Evolutionary conservation across 2,329 filamentous ascomycete genomes (phyloP), one percentile per base, ranked within the genome.

Genomic region (Colletotrichum spinosum): DNA sequence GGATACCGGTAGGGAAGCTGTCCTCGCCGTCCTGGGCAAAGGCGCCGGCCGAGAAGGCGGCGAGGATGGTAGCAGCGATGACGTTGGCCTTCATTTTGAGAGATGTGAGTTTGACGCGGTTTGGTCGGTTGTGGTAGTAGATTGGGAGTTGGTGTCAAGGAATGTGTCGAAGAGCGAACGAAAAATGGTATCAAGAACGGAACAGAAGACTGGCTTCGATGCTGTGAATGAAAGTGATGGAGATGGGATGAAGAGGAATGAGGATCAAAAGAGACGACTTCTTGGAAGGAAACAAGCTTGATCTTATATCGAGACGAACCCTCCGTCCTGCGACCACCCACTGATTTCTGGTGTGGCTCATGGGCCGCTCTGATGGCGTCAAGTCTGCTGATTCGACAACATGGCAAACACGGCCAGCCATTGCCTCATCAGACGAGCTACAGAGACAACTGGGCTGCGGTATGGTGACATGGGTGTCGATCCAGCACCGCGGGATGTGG

Each of bases 151-250:
- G 42, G 42, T 25, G 42, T 15, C 5, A 45, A 57, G 13, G 46
- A 39, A 15, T 35, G 37, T n/a, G 41, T 65, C n/a, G 46, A 61
- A 39, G 41, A 63, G 49, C 15, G 63, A 66, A 53, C 13, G 48
- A 39, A 62, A 38, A 48, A 33, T 46, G 53, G 15, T 45, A 39
- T 66, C 53, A 49, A 63, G 63, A 63, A 66, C 42, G 53, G 33
- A 63, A 66, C n/a, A 52, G 63, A 66, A 66, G 63, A 63, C 63
- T 66, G 48, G 58, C 63, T 66, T 66, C 63, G 42, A 38, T 55
- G 55, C 55, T 58, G 42, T 52, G 48, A 63, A 66, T 63, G 63
- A 57, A 63, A 57, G 62, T 49, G 37, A 63, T 63, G 58, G 38
- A 56, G 46, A 60, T 55, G 50, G n/a, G 17, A 42, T 57, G 37